A percentile compares a stretch with the other conserved stretches of the same genome.
phyloP scores from a whole-genome alignment of 2,329 filamentous ascomycete species.

The Ophiostoma himal-ulmi region DNA sequence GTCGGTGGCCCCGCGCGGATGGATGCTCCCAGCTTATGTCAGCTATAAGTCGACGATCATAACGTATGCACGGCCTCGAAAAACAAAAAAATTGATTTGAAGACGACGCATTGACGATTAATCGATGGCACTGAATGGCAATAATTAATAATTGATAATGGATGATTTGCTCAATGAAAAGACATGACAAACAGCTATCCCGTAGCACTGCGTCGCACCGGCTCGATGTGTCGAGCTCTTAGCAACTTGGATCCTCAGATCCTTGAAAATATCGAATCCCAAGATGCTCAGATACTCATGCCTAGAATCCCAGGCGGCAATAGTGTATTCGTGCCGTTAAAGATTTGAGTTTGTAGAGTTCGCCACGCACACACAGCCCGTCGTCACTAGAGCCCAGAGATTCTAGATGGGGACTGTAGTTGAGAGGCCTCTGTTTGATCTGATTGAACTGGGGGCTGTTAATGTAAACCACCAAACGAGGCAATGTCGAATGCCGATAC shows the following conservation, averaged over 20 bases:
- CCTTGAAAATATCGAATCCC: neutral
- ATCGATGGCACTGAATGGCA: neutral
- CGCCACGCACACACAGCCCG: no score
- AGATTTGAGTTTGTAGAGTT: neutral
- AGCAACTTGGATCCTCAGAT: neutral
- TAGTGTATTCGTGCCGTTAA: neutral
- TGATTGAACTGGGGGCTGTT: neutral
- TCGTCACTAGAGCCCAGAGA: neutral
- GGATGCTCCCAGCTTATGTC: conserved; percentile 3
- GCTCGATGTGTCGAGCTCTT: neutral
- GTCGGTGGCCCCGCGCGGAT: neutral
- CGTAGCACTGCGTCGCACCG: neutral
- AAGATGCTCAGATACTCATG: neutral
- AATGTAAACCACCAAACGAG: neutral
- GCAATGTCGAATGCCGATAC: neutral
- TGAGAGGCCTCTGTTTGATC: neutral
- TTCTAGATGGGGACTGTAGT: neutral
- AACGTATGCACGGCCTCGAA: neutral
- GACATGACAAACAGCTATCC: neutral
- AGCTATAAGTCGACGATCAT: neutral
- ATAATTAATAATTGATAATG: neutral
- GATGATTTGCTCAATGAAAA: neutral
- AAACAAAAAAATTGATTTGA: neutral
- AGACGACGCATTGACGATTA: neutral
- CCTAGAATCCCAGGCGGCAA: neutral